Percentiles rank a stretch among this genome's conserved stretches.
Conservation (phyloP, 305 asterid species). For the Fraxinus sp. region DNA sequence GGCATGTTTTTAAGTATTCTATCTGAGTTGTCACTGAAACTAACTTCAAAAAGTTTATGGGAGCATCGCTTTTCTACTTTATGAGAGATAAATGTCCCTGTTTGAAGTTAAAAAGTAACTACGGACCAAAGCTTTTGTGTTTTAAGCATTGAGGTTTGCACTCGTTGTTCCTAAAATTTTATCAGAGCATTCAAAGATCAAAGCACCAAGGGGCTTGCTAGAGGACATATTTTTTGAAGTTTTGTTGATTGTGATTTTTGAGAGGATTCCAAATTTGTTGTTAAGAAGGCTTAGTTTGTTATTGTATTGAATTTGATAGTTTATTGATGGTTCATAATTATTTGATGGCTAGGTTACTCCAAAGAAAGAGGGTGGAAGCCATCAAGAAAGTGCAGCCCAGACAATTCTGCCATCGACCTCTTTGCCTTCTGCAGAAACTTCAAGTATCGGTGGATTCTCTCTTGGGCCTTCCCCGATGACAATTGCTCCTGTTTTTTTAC, state of each 20-base stretch:
- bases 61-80: background rate
- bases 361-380: constrained; percentile 41
- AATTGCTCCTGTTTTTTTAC: constrained; percentile 25
- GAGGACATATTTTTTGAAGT: background rate
- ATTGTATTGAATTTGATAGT: background rate
- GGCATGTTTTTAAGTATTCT: background rate
- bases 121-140: constrained; percentile 21
- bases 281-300: background rate
- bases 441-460: constrained; percentile 48
- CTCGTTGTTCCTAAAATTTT: constrained; percentile 9
- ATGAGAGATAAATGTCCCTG: constrained; percentile 1
- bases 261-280: background rate
- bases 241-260: background rate
- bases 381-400: constrained; percentile 26
- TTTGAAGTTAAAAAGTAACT: constrained; percentile 16
- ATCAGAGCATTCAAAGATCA: background rate
- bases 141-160: constrained; percentile 25
- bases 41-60: constrained; percentile 9
- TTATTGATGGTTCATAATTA: background rate
- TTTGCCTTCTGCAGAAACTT: constrained; percentile 28
- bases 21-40: constrained; percentile 7
- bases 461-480: constrained; percentile 42
- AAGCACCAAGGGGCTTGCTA: background rate
- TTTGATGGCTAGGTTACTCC: constrained; percentile 52
- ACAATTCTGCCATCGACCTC: constrained; percentile 28